Evolutionary conservation across 2,329 filamentous ascomycete genomes (phyloP).

Genomic region (Dothidotthia symphoricarpi): DNA sequence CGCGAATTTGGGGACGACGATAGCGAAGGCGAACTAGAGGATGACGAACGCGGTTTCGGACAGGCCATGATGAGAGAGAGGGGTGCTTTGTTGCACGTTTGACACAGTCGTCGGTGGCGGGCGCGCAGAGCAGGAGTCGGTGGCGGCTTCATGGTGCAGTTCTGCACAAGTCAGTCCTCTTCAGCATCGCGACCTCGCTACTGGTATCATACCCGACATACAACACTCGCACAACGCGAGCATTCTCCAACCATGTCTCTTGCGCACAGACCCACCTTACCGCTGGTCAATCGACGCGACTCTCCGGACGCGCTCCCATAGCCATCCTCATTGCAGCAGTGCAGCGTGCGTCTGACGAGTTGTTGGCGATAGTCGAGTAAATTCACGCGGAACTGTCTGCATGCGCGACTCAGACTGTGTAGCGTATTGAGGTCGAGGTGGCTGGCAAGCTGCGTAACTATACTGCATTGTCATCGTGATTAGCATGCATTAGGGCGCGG

Average conservation of each 20-base stretch:
- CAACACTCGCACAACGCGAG: slow-evolving; percentile 69
- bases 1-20: slow-evolving; percentile 21
- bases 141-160: slow-evolving; percentile 84
- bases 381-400: slow-evolving; percentile 73
- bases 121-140: slow-evolving; percentile 64
- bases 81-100: slow-evolving; percentile 69
- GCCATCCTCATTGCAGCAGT: slow-evolving; percentile 69
- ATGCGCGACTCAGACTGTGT: slow-evolving; percentile 77
- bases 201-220: slow-evolving; percentile 70
- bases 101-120: slow-evolving; percentile 79
- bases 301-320: slow-evolving; percentile 48
- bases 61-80: slow-evolving; percentile 53
- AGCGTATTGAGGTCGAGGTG: slow-evolving; percentile 84
- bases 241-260: slow-evolving; percentile 84
- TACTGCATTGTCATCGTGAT: slow-evolving; percentile 52
- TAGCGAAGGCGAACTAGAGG: slow-evolving; percentile 22
- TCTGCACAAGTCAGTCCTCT: slow-evolving; percentile 53
- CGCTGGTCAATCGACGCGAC: slow-evolving; percentile 49
- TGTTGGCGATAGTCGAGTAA: slow-evolving; percentile 75
- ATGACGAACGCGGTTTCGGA: slow-evolving; percentile 21
- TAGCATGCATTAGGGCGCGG: slow-evolving; percentile 29
- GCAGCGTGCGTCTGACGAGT: slow-evolving; percentile 72
- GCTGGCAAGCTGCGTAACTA: slow-evolving; percentile 71
- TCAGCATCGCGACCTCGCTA: not conserved
- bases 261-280: slow-evolving; percentile 76